These are phyloP conservation scores for Leccinum subfulvum DNA, from an alignment of 1,284 basidiomycete genomes.

Conservation along the genomic window DNA sequence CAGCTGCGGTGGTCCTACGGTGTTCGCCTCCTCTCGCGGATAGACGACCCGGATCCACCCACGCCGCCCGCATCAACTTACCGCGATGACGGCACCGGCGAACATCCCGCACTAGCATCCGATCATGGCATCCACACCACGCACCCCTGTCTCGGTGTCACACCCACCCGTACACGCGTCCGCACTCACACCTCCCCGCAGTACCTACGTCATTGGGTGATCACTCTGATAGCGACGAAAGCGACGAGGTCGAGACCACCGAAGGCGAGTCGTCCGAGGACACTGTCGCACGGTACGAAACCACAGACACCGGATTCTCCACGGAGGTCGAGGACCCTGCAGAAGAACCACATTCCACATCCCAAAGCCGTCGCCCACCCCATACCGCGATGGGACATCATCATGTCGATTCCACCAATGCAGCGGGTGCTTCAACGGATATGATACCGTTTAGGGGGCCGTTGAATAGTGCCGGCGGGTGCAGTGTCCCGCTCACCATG, in stretches of 20 bases:
- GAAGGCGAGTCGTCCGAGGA: constrained; percentile 25
- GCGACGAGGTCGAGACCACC: constrained; percentile 20
- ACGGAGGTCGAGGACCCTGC: constrained; percentile 16
- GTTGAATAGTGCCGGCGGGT: constrained; percentile 70
- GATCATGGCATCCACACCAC: not conserved
- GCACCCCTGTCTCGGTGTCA: not conserved
- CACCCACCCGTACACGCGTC: not conserved
- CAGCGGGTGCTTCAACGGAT: constrained; percentile 56
- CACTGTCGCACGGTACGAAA: constrained; percentile 15
- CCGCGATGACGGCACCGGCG: constrained; percentile 11
- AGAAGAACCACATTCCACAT: not conserved
- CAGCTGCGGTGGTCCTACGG: constrained; percentile 91
- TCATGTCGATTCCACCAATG: constrained; percentile 76
- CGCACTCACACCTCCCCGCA: constrained; percentile 21
- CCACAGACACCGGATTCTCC: constrained; percentile 17
- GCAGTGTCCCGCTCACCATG: constrained; percentile 86
- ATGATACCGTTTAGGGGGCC: constrained; percentile 73
- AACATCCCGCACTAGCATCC: not conserved
- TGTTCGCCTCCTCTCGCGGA: constrained; percentile 71
- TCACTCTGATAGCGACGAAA: constrained; percentile 25
- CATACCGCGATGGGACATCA: constrained; percentile 39
- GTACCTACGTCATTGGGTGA: constrained; percentile 26
- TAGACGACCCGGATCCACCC: constrained; percentile 50
- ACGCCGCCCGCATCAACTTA: constrained; percentile 3
- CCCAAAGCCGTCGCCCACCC: not conserved